Evolutionary conservation across 768 basidiomycete genomes (phyloP), one percentile per base, ranked within the genome.

Genomic region (Trametes villosa): DNA sequence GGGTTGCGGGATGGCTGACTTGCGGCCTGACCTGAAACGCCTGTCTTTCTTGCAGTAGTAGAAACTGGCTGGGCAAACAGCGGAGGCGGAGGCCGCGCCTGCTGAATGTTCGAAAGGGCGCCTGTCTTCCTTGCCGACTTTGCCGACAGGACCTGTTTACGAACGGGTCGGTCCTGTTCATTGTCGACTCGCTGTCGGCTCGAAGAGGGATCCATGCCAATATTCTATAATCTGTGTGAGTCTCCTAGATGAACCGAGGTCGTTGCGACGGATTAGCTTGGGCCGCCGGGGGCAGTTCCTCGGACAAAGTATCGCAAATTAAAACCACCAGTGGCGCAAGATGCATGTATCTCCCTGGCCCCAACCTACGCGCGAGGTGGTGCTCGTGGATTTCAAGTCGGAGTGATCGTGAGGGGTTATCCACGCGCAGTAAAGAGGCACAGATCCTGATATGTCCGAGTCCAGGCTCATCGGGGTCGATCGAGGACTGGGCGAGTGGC

Each of bases 391-490:
- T n/a, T n/a, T n/a, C n/a, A n/a, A n/a, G n/a, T n/a, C n/a, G n/a
- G n/a, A n/a, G n/a, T n/a, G n/a, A n/a, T n/a, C n/a, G n/a, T n/a
- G n/a, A n/a, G n/a, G n/a, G n/a, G n/a, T n/a, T n/a, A n/a, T n/a
- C n/a, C n/a, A n/a, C n/a, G n/a, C n/a, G 34, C 34, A 34, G 34
- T 15, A 34, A 34, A 34, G 34, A 34, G 34, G 34, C 15, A 8
- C 9, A 34, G 13, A 41, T 20, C 7, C 18, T 5, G 18, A 20
- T 41, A 6, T 20, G n/a, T 5, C 5, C 42, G 42, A 44, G 9
- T n/a, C 50, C 38, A 52, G 49, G 31, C 49, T n/a, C 20, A 41
- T 42, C 40, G 52, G 26, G 38, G 45, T 46, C 45, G 45, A 15
- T 29, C 27, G 17, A 13, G 24, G 27, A 29, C 27, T 26, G n/a